phyloP scores from a whole-genome alignment of 2,329 filamentous ascomycete genomes.

The Pseudocercospora pini-densiflorae region DNA sequence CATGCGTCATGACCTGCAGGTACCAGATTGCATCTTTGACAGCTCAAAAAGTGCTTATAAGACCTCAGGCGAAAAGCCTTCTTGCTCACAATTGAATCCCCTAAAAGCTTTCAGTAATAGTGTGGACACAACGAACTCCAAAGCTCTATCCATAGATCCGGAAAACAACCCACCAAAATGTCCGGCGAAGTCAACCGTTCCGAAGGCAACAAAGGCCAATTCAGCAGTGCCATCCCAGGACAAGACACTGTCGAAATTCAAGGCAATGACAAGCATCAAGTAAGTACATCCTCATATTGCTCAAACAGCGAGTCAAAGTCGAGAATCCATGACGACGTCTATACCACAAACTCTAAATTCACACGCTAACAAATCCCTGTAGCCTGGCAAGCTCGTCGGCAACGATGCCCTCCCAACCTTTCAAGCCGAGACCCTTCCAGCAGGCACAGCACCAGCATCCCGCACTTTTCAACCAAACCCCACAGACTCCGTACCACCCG shows the following conservation, averaged over 20 bases:
- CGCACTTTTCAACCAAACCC: constrained; percentile 53
- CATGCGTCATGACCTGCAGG: not conserved
- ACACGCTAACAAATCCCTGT: constrained; percentile 54
- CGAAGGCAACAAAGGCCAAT: constrained; percentile 15
- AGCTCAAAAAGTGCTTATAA: not conserved
- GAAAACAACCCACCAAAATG: not conserved
- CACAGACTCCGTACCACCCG: constrained; percentile 42
- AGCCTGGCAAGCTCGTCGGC: constrained; percentile 64
- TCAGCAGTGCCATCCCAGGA: constrained; percentile 11
- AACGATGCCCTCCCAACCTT: constrained; percentile 67
- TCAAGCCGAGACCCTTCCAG: constrained; percentile 61
- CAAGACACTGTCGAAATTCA: constrained; percentile 2
- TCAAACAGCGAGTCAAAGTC: not conserved
- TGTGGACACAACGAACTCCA: too few relatives aligned
- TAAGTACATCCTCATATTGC: not conserved
- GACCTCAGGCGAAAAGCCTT: not conserved
- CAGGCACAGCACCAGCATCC: constrained; percentile 65
- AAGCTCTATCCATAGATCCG: not conserved
- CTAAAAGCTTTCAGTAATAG: too few relatives aligned
- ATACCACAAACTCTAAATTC: not conserved
- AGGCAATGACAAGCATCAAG: constrained; percentile 16
- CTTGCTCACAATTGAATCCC: too few relatives aligned
- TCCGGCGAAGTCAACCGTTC: constrained; percentile 5
- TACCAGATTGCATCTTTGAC: not conserved
- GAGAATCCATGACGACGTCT: not conserved